phyloP scores from a whole-genome alignment of 2,329 filamentous ascomycete genomes.

The Emergomyces orientalis region DNA sequence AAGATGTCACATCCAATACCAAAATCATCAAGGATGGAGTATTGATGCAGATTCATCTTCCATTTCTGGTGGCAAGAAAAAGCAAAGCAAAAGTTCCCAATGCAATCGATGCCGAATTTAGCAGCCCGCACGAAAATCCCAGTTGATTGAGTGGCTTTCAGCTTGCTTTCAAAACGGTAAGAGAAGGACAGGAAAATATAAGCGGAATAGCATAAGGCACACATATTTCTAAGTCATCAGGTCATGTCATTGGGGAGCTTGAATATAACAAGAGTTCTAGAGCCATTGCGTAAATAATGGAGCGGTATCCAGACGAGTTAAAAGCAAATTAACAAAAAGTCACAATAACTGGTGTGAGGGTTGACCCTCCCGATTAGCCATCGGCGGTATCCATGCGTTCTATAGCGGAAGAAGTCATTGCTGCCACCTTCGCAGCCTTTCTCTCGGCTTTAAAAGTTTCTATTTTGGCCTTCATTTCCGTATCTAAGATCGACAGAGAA shows the following conservation, averaged over 20 bases:
- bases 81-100: neutral
- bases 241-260: conserved; percentile 7
- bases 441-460: conserved; percentile 50
- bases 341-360: neutral
- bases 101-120: neutral
- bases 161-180: neutral
- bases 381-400: conserved; percentile 33
- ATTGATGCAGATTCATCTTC: neutral
- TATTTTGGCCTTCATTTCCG: conserved; percentile 51
- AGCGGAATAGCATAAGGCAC: neutral
- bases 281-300: neutral
- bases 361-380: neutral
- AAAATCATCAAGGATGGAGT: neutral
- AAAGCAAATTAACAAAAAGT: neutral
- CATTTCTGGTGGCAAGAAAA: neutral
- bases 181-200: neutral
- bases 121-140: neutral
- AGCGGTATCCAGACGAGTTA: neutral
- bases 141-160: neutral
- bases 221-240: conserved; percentile 8
- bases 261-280: neutral
- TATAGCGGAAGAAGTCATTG: conserved; percentile 14
- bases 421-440: conserved; percentile 35
- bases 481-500: conserved; percentile 26
- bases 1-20: neutral